phyloP scores from a whole-genome alignment of 139 green algal genomes.

The Deuterostichococcus epilithicus region DNA sequence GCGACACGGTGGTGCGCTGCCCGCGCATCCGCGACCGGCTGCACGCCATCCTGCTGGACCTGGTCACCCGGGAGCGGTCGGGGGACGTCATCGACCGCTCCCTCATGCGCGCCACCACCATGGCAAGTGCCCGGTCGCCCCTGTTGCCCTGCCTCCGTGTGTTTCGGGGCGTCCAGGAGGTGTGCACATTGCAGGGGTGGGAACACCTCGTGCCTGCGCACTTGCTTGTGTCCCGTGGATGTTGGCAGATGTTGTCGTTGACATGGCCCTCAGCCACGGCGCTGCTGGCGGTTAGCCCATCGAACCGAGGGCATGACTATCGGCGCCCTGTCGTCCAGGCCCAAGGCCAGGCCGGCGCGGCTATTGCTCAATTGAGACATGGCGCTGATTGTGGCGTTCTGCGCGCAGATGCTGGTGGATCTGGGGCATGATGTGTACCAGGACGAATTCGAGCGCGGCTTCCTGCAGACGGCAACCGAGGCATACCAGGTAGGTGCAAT shows the following conservation, averaged over 20 bases:
- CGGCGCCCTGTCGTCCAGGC: too few relatives aligned
- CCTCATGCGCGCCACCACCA: slow-evolving; percentile 74
- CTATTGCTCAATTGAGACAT: too few relatives aligned
- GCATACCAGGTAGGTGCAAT: slow-evolving; percentile 79
- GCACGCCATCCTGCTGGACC: slow-evolving; percentile 66
- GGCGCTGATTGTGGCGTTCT: too few relatives aligned
- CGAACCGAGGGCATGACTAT: too few relatives aligned
- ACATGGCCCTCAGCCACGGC: too few relatives aligned
- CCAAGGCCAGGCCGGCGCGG: too few relatives aligned
- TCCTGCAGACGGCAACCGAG: slow-evolving; percentile 73
- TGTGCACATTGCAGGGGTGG: too few relatives aligned
- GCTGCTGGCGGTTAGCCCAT: too few relatives aligned
- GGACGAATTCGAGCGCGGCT: slow-evolving; percentile 90
- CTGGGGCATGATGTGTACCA: slow-evolving; percentile 80
- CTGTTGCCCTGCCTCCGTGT: not conserved
- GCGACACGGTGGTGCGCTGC: slow-evolving; percentile 77
- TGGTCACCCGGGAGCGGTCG: slow-evolving; percentile 67
- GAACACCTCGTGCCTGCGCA: too few relatives aligned
- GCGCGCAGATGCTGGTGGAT: slow-evolving; percentile 85
- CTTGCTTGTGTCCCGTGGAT: too few relatives aligned
- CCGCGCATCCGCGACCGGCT: slow-evolving; percentile 67
- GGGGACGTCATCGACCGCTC: slow-evolving; percentile 82
- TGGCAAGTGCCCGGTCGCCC: slow-evolving; percentile 39
- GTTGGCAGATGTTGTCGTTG: too few relatives aligned
- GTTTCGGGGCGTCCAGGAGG: not conserved